Percentiles rank a stretch among this genome's conserved stretches.
phyloP scores from a whole-genome alignment of 2,329 filamentous ascomycete genomes.

The Monilinia aucupariae region DNA sequence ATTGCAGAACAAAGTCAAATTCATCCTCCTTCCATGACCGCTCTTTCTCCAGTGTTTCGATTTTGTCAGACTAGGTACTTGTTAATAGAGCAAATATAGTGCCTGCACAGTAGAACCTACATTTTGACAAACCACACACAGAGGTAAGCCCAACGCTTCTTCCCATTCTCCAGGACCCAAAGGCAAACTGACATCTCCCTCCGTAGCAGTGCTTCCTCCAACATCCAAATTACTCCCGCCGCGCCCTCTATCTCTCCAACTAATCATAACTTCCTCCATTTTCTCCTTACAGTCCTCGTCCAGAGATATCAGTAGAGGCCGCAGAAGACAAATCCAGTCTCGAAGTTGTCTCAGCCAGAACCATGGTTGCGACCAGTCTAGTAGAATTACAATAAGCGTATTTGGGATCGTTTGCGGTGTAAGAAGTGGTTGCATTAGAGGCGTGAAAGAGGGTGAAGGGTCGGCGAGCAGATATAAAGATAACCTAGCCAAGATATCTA shows the following conservation, averaged over 20 bases:
- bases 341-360: conserved; percentile 83
- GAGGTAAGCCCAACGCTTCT: conserved; percentile 75
- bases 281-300: conserved; percentile 71
- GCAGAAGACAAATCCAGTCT: conserved; percentile 82
- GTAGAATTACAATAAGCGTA: conserved; percentile 81
- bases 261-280: conserved; percentile 79
- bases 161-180: conserved; percentile 90
- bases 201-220: conserved; percentile 49
- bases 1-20: conserved; percentile 93
- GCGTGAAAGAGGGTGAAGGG: conserved; percentile 75
- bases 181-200: conserved; percentile 66
- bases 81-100: conserved; percentile 16
- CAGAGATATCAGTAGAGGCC: conserved; percentile 67
- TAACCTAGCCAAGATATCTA: conserved; percentile 83
- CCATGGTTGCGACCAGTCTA: conserved; percentile 95
- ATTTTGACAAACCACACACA: conserved; percentile 95
- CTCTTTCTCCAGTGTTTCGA: conserved; percentile 83
- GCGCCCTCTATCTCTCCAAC: conserved; percentile 72
- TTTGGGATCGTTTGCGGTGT: conserved; percentile 79
- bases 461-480: conserved; percentile 85
- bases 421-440: conserved; percentile 76
- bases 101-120: conserved; percentile 44
- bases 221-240: conserved; percentile 60
- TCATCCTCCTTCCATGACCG: conserved; percentile 93
- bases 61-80: conserved; percentile 22